Base-by-base conservation (phyloP, 768 basidiomycete species). In the Cystofilobasidium bisporidii region DNA sequence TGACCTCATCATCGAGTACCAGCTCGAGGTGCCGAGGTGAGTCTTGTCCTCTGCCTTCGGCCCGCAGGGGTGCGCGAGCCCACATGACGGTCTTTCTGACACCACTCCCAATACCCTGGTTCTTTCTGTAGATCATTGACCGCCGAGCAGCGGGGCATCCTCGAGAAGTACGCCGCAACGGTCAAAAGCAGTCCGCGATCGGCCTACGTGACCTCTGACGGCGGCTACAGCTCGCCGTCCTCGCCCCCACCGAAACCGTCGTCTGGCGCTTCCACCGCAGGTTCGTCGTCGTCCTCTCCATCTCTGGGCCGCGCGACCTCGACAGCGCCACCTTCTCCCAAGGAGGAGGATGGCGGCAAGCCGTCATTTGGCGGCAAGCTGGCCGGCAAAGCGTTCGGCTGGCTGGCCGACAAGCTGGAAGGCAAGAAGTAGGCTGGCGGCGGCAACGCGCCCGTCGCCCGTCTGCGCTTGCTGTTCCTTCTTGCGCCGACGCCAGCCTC, bases 11-110 rank as follows among this genome's bases (percentile, higher is more conserved):
- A 89, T 99, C 63, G 83, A 85, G 48, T 98, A 98, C 80, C 83
- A 82, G 41, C 82, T 98, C 41, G 83, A 87, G 72, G 82, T 99
- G 71, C 96, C 96, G 32, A 87, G 93, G 96, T 91, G 73, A 79
- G 85, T 79, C 26, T n/a, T 47, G 30, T n/a, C n/a, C n/a, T n/a
- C n/a, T n/a, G n/a, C n/a, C n/a, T n/a, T n/a, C n/a, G n/a, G n/a
- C n/a, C n/a, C n/a, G n/a, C n/a, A n/a, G n/a, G n/a, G n/a, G n/a
- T n/a, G n/a, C n/a, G n/a, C n/a, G n/a, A n/a, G n/a, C n/a, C n/a
- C n/a, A n/a, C n/a, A n/a, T n/a, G n/a, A n/a, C n/a, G n/a, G n/a
- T n/a, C n/a, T n/a, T n/a, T n/a, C n/a, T n/a, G n/a, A n/a, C n/a
- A n/a, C n/a, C n/a, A n/a, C n/a, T n/a, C n/a, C n/a, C n/a, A n/a